Percentiles rank a stretch among this genome's conserved stretches.
phyloP scores from a whole-genome alignment of 257 asterid species.

The Fraxinus americana region DNA sequence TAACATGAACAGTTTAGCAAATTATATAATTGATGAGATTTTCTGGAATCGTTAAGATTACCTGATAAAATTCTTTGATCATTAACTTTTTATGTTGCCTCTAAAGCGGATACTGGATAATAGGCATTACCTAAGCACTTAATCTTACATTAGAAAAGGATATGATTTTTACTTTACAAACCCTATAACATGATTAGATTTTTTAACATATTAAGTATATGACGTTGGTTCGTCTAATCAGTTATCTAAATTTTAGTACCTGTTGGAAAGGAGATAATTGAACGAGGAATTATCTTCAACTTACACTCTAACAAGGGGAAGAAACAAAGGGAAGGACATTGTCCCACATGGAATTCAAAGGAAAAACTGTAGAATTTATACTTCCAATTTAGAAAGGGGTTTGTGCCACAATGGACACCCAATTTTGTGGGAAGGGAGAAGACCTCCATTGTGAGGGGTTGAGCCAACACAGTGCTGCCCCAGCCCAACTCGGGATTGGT shows the following conservation, averaged over 20 bases:
- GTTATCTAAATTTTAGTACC: neutral
- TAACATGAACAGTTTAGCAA: conserved; percentile 5
- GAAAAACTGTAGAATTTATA: neutral
- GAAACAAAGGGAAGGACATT: neutral
- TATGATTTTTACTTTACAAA: neutral
- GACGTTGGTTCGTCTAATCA: neutral
- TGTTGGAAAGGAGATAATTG: neutral
- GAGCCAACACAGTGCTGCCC: neutral
- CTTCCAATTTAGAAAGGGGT: neutral
- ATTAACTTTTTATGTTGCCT: neutral
- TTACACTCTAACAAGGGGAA: neutral
- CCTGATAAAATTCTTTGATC: neutral
- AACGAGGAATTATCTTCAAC: neutral
- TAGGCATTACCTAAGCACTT: neutral
- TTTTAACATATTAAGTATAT: neutral
- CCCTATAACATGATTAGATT: neutral
- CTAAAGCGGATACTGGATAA: neutral
- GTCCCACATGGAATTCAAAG: neutral
- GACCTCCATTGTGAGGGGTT: neutral
- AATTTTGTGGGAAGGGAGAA: neutral
- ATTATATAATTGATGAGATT: neutral
- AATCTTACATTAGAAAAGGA: neutral
- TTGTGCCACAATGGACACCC: neutral
- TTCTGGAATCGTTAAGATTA: conserved; percentile 1
- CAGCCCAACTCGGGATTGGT: neutral